Evolutionary conservation across 306 rosid species (phyloP).

Genomic region (Acacia crassicarpa): DNA sequence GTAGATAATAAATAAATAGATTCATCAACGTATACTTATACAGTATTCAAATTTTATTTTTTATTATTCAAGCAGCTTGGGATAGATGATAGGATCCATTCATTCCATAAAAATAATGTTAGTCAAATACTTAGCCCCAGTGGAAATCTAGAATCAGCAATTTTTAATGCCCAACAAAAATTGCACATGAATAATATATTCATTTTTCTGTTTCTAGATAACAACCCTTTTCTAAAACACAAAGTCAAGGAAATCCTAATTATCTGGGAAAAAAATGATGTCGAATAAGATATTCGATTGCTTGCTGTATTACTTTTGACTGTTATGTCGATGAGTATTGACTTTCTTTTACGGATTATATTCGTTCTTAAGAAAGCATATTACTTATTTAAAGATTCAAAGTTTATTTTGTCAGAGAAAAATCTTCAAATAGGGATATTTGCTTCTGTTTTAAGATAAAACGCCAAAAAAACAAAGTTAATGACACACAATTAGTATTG

Average conservation of each 20-base stretch:
- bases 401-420: not conserved
- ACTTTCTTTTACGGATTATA: not conserved
- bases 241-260: not conserved
- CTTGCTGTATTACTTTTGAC: not conserved
- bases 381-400: not conserved
- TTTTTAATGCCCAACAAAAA: not conserved
- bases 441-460: not conserved
- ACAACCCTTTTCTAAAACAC: not conserved
- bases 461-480: not conserved
- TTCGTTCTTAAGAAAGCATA: not conserved
- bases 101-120: not conserved
- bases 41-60: not conserved
- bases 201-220: not conserved
- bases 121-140: not conserved
- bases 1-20: not conserved
- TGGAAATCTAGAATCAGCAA: not conserved
- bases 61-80: not conserved
- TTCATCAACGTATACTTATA: not conserved
- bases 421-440: not conserved
- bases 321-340: not conserved
- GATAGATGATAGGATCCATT: not conserved
- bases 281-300: not conserved
- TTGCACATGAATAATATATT: not conserved
- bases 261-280: too few species aligned
- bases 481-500: not conserved